Evolutionary conservation across 169 alveolate species (phyloP).

Genomic region (Plasmodium chabaudi): DNA sequence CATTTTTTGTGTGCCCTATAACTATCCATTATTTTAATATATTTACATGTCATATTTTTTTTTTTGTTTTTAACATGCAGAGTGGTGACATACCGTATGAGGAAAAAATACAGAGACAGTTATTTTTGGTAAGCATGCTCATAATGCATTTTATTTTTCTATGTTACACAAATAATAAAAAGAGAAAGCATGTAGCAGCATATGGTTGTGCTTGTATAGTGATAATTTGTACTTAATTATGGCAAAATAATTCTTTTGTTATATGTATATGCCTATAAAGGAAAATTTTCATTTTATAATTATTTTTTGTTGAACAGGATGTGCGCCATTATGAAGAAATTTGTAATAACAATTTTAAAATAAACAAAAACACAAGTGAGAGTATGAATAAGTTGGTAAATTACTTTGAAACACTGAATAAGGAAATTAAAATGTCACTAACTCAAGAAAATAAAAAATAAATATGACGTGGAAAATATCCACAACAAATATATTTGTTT

Average conservation of each 20-base stretch:
- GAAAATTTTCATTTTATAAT: too few relatives aligned
- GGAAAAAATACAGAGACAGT: slow-evolving; percentile 74
- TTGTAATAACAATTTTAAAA: slow-evolving; percentile 45
- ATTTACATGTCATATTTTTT: not conserved
- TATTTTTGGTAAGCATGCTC: slow-evolving; percentile 28
- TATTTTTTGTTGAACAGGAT: slow-evolving; percentile 23
- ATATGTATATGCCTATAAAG: not conserved
- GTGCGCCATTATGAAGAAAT: slow-evolving; percentile 56
- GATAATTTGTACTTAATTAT: too few relatives aligned
- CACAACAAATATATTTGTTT: too few relatives aligned
- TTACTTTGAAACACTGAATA: not conserved
- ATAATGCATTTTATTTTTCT: too few relatives aligned
- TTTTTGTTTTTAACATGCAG: slow-evolving; percentile 2
- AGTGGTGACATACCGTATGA: slow-evolving; percentile 31
- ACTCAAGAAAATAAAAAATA: slow-evolving; percentile 1
- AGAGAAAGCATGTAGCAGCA: too few relatives aligned
- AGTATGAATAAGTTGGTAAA: slow-evolving; percentile 41
- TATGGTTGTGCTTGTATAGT: too few relatives aligned
- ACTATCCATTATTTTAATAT: not conserved
- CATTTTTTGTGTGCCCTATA: not conserved
- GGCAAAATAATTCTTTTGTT: not conserved
- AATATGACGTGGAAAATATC: too few relatives aligned
- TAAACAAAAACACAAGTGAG: slow-evolving; percentile 28
- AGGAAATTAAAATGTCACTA: not conserved
- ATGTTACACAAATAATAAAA: too few relatives aligned